These are phyloP conservation scores for Xylariaceae sp. DNA, from an alignment of 2,329 filamentous ascomycete species.

Conservation along the genomic window DNA sequence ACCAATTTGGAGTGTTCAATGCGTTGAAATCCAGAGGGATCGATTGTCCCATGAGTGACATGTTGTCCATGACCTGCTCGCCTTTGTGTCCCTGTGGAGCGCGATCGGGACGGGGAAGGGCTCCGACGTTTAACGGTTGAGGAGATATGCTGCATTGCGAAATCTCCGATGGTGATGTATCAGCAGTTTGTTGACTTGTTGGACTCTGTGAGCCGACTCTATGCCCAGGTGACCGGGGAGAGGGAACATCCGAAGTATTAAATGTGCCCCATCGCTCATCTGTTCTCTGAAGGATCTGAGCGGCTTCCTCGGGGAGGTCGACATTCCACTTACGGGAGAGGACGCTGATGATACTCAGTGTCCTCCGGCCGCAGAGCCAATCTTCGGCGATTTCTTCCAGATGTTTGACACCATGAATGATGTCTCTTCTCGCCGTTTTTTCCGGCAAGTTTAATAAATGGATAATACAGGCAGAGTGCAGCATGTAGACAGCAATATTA, in stretches of 20 bases:
- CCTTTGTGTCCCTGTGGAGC: constrained; percentile 17
- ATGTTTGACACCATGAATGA: constrained; percentile 85
- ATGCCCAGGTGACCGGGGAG: constrained; percentile 37
- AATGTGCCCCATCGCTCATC: constrained; percentile 77
- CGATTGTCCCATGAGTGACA: constrained; percentile 20
- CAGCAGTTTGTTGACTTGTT: constrained; percentile 27
- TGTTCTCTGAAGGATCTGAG: constrained; percentile 68
- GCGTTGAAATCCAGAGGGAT: constrained; percentile 17
- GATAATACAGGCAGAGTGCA: constrained; percentile 90
- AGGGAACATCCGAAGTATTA: constrained; percentile 57
- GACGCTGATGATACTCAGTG: constrained; percentile 78
- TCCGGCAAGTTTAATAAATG: constrained; percentile 91
- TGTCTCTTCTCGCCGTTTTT: constrained; percentile 83
- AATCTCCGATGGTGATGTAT: constrained; percentile 24
- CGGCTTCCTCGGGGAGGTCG: constrained; percentile 79
- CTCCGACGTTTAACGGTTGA: constrained; percentile 25
- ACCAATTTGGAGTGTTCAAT: constrained; percentile 23
- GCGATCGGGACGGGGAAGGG: constrained; percentile 22
- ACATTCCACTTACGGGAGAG: constrained; percentile 87
- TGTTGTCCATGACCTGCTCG: constrained; percentile 17
- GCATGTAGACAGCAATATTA: constrained; percentile 94
- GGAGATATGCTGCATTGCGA: constrained; percentile 25
- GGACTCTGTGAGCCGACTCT: constrained; percentile 34
- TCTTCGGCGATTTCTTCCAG: constrained; percentile 94
- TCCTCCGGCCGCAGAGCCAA: constrained; percentile 85